phyloP scores from a whole-genome alignment of 495 filamentous ascomycete genomes.

The Articulospora tetracladia region DNA sequence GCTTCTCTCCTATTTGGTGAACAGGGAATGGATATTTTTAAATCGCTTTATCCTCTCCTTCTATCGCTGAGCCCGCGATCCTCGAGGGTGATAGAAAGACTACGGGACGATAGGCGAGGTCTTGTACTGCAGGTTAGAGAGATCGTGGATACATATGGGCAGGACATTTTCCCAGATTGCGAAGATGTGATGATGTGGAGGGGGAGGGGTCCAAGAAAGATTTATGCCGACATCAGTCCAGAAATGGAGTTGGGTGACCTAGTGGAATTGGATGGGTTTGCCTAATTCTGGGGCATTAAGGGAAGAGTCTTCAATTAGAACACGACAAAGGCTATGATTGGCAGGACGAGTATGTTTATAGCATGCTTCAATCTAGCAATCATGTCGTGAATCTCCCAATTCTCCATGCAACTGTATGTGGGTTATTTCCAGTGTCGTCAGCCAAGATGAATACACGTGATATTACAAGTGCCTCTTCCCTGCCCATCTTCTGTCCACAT shows the following conservation, averaged over 20 bases:
- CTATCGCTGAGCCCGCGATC: slow-evolving; percentile 12
- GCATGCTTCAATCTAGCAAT: too few species aligned
- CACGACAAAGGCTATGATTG: too few species aligned
- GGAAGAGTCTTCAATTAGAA: too few species aligned
- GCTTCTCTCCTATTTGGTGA: slow-evolving; percentile 19
- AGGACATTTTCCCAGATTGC: slow-evolving; percentile 18
- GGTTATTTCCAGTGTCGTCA: too few species aligned
- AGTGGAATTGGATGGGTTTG: slow-evolving; percentile 1
- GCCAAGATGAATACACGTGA: too few species aligned
- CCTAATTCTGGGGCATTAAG: too few species aligned
- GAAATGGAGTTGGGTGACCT: slow-evolving; percentile 7
- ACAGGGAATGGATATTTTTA: slow-evolving; percentile 17
- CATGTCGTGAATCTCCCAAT: too few species aligned
- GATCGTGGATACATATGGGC: slow-evolving; percentile 10
- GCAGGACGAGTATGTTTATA: too few species aligned
- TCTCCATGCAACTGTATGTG: too few species aligned
- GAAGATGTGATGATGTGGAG: slow-evolving; percentile 14
- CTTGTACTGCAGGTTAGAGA: slow-evolving; percentile 10
- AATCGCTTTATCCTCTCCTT: slow-evolving; percentile 13
- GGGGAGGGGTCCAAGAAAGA: slow-evolving; percentile 1
- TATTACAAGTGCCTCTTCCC: too few species aligned
- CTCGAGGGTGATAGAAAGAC: background rate
- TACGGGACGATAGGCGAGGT: slow-evolving; percentile 1
- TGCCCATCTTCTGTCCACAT: too few species aligned
- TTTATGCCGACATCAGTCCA: slow-evolving; percentile 10